A percentile compares a stretch with the other conserved stretches of the same genome.
Evolutionary conservation across 2,329 filamentous ascomycete species (phyloP).

Genomic region (Fusarium albosuccineum): DNA sequence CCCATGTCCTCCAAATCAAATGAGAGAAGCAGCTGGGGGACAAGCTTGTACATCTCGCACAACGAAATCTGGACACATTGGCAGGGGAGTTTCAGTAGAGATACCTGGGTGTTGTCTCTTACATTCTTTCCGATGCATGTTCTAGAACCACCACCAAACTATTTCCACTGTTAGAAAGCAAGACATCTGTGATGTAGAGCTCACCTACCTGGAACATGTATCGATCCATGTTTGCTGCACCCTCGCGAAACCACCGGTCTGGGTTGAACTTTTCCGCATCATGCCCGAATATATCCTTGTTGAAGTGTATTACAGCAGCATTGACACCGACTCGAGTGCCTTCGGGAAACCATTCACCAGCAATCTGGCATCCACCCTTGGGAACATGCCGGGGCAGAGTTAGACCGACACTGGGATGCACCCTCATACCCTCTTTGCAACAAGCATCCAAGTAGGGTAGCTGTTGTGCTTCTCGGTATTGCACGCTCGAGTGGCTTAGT

Average conservation of each 20-base stretch:
- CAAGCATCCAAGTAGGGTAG: conserved; percentile 6
- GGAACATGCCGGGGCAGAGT: not conserved
- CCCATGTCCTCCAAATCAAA: not conserved
- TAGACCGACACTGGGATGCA: conserved; percentile 13
- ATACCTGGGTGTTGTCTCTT: not conserved
- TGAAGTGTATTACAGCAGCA: conserved; percentile 13
- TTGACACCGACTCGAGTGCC: conserved; percentile 15
- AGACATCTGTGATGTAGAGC: no score
- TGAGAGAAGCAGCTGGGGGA: not conserved
- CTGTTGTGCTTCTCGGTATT: not conserved
- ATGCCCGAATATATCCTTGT: conserved; percentile 15
- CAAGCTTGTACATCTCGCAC: not conserved
- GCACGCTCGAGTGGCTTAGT: not conserved
- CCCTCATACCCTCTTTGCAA: conserved; percentile 12
- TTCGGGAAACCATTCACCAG: not conserved
- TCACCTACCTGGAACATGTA: not conserved
- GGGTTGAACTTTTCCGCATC: conserved; percentile 21
- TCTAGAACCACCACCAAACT: not conserved
- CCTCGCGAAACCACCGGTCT: conserved; percentile 11
- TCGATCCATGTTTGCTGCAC: not conserved
- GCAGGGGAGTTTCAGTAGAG: not conserved
- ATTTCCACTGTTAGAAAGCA: not conserved
- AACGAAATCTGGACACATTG: not conserved
- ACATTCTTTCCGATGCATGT: not conserved
- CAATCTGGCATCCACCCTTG: not conserved